These are phyloP conservation scores for Epichloe gansuensis DNA, from an alignment of 2,329 filamentous ascomycete genomes.

Conservation along the genomic window DNA sequence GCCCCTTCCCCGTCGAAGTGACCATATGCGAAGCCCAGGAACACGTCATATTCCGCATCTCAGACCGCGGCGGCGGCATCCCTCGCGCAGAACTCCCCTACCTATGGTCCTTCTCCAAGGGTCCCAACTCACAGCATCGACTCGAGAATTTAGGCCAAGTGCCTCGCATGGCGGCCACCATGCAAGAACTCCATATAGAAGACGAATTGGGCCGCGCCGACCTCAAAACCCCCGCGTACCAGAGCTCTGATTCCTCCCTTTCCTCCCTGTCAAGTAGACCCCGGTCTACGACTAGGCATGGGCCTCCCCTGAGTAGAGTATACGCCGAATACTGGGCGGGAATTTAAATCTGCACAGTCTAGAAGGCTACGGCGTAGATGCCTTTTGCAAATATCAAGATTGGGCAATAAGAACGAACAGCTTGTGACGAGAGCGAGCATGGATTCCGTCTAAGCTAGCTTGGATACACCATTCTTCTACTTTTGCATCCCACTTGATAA, in stretches of 20 bases:
- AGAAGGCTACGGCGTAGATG: slow-evolving; percentile 92
- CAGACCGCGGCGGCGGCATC: slow-evolving; percentile 88
- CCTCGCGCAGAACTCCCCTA: slow-evolving; percentile 74
- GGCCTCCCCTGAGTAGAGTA: slow-evolving; percentile 81
- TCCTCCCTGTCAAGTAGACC: slow-evolving; percentile 70
- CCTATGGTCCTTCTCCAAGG: slow-evolving; percentile 95
- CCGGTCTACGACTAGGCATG: slow-evolving; percentile 75
- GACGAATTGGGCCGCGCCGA: slow-evolving; percentile 29
- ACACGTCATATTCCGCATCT: slow-evolving; percentile 92
- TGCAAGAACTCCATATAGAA: slow-evolving; percentile 65
- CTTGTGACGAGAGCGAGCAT: slow-evolving; percentile 66
- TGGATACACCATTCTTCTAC: too few relatives aligned
- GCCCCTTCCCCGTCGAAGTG: slow-evolving; percentile 76
- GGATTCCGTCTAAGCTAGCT: slow-evolving; percentile 45
- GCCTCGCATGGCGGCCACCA: slow-evolving; percentile 82
- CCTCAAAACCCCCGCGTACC: slow-evolving; percentile 28
- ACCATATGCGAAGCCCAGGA: slow-evolving; percentile 89
- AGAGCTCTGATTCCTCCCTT: slow-evolving; percentile 63
- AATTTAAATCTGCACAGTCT: slow-evolving; percentile 82
- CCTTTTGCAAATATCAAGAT: slow-evolving; percentile 91
- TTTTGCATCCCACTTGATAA: too few relatives aligned
- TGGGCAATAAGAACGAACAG: slow-evolving; percentile 97
- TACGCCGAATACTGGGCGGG: slow-evolving; percentile 97
- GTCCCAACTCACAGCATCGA: slow-evolving; percentile 62
- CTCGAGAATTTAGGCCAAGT: slow-evolving; percentile 80